Evolutionary conservation across 2,329 filamentous ascomycete species (phyloP).

Genomic region (Byssoonygena ceratinophila): DNA sequence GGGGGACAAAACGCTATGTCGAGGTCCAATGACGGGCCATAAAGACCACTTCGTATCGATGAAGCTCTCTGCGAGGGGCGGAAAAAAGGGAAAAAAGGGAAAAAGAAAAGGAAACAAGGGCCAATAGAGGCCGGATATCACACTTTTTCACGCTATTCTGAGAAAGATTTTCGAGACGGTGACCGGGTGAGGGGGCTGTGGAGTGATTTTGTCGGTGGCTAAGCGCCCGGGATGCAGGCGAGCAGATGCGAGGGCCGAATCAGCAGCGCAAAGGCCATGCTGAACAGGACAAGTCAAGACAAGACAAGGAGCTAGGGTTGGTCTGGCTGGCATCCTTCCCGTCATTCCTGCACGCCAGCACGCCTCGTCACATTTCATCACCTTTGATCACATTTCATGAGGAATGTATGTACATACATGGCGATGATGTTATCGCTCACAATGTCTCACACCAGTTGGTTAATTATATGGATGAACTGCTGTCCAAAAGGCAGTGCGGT

Average conservation of each 20-base stretch:
- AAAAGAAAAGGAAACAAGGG: neutral
- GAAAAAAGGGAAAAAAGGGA: no score
- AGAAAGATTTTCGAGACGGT: neutral
- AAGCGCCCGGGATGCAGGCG: constrained; percentile 13
- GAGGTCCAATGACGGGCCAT: neutral
- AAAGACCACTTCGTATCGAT: neutral
- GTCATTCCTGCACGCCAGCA: constrained; percentile 1
- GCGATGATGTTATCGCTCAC: no score
- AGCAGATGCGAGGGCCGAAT: constrained; percentile 6
- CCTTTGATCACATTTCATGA: neutral
- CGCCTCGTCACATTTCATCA: constrained; percentile 5
- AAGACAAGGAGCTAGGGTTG: neutral
- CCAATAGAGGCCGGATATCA: constrained; percentile 6
- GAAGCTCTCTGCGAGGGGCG: neutral
- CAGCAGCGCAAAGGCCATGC: constrained; percentile 1
- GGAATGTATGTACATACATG: neutral
- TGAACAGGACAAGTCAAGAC: neutral
- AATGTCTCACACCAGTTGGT: no score
- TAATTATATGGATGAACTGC: no score
- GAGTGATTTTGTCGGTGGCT: constrained; percentile 14
- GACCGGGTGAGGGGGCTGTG: constrained; percentile 1
- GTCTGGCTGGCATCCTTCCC: neutral
- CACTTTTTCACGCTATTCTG: neutral
- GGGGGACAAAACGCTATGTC: neutral
- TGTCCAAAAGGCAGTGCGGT: no score